phyloP scores from a whole-genome alignment of 108 stramenopile species.

The Schizochytrium sp. region DNA sequence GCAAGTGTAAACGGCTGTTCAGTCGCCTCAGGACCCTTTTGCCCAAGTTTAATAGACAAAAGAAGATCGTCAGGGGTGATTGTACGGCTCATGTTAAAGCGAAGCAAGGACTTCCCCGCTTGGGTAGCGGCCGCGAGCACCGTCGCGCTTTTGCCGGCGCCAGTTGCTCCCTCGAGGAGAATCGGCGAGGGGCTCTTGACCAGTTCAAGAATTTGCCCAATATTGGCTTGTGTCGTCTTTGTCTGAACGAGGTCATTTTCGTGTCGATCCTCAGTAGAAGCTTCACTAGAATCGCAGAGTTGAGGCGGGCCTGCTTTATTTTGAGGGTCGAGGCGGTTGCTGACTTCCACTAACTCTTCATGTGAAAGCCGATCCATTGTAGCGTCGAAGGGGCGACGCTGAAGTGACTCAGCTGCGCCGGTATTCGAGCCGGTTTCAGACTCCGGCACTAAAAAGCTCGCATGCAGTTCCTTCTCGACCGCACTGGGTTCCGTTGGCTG shows the following conservation, averaged over 20 bases:
- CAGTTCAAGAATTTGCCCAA: background rate
- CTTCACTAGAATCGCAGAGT: background rate
- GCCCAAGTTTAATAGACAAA: background rate
- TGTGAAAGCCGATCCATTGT: no score
- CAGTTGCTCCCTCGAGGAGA: background rate
- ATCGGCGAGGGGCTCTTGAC: background rate
- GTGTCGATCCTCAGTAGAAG: background rate
- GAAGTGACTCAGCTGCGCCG: no score
- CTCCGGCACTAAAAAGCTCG: no score
- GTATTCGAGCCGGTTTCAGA: no score
- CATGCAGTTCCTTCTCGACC: background rate
- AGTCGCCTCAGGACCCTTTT: background rate
- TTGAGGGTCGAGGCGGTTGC: background rate
- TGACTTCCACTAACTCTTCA: no score
- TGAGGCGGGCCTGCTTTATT: background rate
- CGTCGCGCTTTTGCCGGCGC: background rate
- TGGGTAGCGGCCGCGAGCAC: background rate
- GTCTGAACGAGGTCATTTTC: background rate
- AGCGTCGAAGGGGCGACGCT: no score
- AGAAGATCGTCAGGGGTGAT: background rate
- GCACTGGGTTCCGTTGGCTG: background rate
- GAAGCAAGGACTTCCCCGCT: background rate
- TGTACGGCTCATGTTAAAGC: slow-evolving; percentile 1
- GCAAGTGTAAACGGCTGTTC: slow-evolving; percentile 10
- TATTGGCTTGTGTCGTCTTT: background rate